These are phyloP conservation scores for Erodium chrysanthum DNA, from an alignment of 441 rosid genomes.

Conservation along the genomic window DNA sequence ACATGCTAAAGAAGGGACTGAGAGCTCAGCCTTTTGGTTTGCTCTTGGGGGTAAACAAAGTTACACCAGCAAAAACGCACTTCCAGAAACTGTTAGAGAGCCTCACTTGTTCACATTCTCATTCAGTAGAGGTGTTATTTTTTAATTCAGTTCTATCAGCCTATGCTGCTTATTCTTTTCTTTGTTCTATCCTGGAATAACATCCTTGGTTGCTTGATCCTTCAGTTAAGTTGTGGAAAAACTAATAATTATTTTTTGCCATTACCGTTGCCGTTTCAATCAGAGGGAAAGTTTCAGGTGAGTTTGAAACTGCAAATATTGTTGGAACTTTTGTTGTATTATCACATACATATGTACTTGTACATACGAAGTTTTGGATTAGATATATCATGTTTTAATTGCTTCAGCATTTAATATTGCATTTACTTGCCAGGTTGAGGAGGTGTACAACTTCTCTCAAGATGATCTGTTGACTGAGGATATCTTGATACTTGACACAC, in stretches of 20 bases:
- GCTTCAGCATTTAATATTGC: conserved; percentile 17
- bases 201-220: neutral
- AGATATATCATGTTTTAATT: neutral
- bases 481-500: conserved; percentile 78
- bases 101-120: conserved; percentile 76
- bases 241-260: conserved; percentile 29
- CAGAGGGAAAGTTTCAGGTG: conserved; percentile 90
- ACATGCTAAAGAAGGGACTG: conserved; percentile 98
- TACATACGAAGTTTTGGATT: neutral
- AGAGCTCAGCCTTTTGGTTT: conserved; percentile 93
- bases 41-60: conserved; percentile 94
- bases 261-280: conserved; percentile 36
- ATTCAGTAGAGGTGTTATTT: conserved; percentile 51
- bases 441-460: conserved; percentile 79
- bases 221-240: conserved; percentile 19
- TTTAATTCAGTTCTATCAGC: conserved; percentile 16
- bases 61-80: conserved; percentile 59
- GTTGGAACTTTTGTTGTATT: conserved; percentile 11
- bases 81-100: conserved; percentile 63
- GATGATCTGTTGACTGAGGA: conserved; percentile 96
- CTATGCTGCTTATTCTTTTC: conserved; percentile 13
- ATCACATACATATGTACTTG: conserved; percentile 13
- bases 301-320: conserved; percentile 25
- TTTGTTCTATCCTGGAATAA: conserved; percentile 7
- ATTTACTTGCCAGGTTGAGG: conserved; percentile 58